These are phyloP conservation scores for Letharia lupina DNA, from an alignment of 495 filamentous ascomycete genomes.

Conservation along the genomic window DNA sequence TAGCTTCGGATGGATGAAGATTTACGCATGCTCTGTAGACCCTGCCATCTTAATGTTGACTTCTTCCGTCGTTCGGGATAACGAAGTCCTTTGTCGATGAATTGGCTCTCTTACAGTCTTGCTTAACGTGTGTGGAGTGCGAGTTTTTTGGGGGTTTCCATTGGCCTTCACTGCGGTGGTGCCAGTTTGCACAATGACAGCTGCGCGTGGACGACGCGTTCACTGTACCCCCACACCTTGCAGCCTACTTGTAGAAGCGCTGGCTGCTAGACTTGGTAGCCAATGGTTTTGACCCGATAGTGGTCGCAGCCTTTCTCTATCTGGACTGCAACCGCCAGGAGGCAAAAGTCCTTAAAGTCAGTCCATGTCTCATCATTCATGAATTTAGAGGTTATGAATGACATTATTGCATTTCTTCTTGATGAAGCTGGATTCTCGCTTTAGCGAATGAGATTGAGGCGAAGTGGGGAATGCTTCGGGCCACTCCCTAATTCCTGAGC, in stretches of 20 bases:
- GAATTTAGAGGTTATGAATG: too few relatives aligned
- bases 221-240: not conserved
- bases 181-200: too few relatives aligned
- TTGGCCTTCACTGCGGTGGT: too few relatives aligned
- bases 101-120: too few relatives aligned
- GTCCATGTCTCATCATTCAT: not conserved
- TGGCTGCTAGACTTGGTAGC: not conserved
- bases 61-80: not conserved
- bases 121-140: too few relatives aligned
- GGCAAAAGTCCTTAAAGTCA: not conserved
- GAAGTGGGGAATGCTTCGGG: not conserved
- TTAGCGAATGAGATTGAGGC: not conserved
- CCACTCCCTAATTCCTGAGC: not conserved
- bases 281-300: not conserved
- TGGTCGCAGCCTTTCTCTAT: too few relatives aligned
- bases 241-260: not conserved
- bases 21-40: not conserved
- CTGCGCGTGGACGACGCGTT: slow-evolving; percentile 10
- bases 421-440: not conserved
- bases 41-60: not conserved
- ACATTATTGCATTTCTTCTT: not conserved
- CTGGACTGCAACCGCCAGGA: not conserved
- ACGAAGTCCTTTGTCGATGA: not conserved
- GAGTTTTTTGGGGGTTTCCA: too few relatives aligned
- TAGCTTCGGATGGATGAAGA: not conserved